phyloP scores from a whole-genome alignment of 2,329 filamentous ascomycete genomes.

The Pseudocercospora ulei region DNA sequence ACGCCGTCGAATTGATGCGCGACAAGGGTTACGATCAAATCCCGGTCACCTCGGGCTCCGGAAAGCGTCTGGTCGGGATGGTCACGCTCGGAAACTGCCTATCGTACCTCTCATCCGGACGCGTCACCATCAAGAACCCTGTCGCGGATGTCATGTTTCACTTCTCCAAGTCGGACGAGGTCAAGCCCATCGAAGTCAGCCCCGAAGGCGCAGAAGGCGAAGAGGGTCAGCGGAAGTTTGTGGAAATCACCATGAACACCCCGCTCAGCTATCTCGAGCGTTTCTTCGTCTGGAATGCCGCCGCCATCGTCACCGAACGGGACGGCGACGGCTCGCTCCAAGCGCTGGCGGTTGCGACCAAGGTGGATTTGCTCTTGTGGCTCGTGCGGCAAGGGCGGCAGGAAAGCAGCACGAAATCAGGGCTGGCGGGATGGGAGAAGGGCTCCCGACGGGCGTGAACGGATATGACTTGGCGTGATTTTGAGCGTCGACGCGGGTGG shows the following conservation, averaged over 20 bases:
- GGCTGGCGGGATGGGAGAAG: too few relatives aligned
- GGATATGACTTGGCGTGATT: not conserved
- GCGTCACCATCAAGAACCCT: slow-evolving; percentile 61
- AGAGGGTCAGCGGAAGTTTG: slow-evolving; percentile 55
- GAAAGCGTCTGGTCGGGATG: slow-evolving; percentile 68
- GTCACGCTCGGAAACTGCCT: slow-evolving; percentile 92
- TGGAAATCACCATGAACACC: slow-evolving; percentile 89
- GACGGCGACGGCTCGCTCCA: slow-evolving; percentile 49
- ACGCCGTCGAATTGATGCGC: slow-evolving; percentile 95
- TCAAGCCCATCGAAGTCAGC: slow-evolving; percentile 76
- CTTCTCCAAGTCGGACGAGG: slow-evolving; percentile 76
- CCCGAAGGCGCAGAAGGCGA: slow-evolving; percentile 41
- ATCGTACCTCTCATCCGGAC: slow-evolving; percentile 75
- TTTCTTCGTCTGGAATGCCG: slow-evolving; percentile 97
- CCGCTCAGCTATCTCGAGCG: slow-evolving; percentile 71
- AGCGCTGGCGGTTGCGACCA: slow-evolving; percentile 84
- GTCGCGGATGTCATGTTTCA: slow-evolving; percentile 95
- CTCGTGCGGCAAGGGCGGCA: slow-evolving; percentile 58
- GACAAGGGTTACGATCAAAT: slow-evolving; percentile 98
- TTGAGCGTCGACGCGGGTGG: slow-evolving; percentile 3
- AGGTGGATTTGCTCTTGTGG: slow-evolving; percentile 90
- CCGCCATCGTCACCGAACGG: slow-evolving; percentile 82
- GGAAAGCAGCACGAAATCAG: slow-evolving; percentile 8
- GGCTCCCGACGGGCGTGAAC: not conserved
- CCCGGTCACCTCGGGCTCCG: slow-evolving; percentile 65